phyloP scores from a whole-genome alignment of 2,329 filamentous ascomycete genomes.

The Capronia americana region DNA sequence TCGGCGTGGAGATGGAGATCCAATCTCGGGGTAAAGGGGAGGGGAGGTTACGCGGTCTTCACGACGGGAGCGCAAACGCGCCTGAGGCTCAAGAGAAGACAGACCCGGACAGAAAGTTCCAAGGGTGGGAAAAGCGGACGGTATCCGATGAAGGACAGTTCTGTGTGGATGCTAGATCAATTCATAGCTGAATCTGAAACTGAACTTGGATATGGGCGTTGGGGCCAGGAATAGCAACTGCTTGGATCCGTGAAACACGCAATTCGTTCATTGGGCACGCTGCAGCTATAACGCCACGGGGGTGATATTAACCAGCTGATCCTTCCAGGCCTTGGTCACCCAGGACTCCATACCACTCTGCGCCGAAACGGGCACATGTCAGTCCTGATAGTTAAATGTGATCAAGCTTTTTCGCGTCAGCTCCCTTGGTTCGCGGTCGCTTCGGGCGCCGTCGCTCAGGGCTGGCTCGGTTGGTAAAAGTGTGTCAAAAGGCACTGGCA shows the following conservation, averaged over 20 bases:
- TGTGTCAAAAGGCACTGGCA: not conserved
- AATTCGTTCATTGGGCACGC: constrained; percentile 8
- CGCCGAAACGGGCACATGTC: constrained; percentile 12
- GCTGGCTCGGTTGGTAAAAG: not conserved
- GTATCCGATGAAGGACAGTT: not conserved
- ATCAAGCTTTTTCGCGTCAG: constrained; percentile 2
- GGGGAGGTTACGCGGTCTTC: constrained; percentile 10
- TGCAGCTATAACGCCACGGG: not conserved
- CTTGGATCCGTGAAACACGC: constrained; percentile 13
- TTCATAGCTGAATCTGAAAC: constrained; percentile 24
- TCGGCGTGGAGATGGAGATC: constrained; percentile 6
- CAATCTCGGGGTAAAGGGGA: not conserved
- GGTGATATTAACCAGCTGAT: constrained; percentile 13
- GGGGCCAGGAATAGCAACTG: constrained; percentile 24
- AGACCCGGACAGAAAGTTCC: not conserved
- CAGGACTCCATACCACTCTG: not conserved
- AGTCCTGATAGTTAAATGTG: not conserved
- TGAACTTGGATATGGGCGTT: constrained; percentile 16
- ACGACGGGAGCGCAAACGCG: constrained; percentile 5
- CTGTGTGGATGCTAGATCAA: constrained; percentile 5
- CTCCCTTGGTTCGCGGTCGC: not conserved
- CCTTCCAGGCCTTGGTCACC: constrained; percentile 17
- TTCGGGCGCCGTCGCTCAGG: not conserved
- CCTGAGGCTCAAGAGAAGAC: not conserved
- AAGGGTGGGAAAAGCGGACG: not conserved